Conservation (phyloP, 179 eudicot species). For the Sideroxylon spinosum region DNA sequence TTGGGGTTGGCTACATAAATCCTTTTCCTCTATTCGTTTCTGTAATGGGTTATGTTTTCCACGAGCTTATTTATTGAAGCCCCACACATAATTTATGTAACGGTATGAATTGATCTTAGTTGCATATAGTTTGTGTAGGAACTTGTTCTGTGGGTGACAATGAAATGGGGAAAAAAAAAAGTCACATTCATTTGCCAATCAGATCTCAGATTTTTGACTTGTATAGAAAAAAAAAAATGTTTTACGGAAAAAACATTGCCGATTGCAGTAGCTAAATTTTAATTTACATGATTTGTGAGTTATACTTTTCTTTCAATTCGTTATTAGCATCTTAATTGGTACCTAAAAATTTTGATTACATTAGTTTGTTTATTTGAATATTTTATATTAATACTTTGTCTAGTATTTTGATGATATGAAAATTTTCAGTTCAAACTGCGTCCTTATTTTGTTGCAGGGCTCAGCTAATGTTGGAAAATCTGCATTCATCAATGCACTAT, state of each 20-base stretch:
- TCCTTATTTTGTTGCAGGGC: constrained; percentile 47
- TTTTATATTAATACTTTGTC: neutral
- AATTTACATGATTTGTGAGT: neutral
- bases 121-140: neutral
- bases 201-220: neutral
- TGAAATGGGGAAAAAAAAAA: neutral
- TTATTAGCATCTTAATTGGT: neutral
- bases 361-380: neutral
- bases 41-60: too few species aligned
- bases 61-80: too few species aligned
- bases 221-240: neutral
- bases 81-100: too few species aligned
- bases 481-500: constrained; percentile 85
- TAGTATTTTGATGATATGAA: neutral
- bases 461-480: constrained; percentile 98
- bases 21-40: too few species aligned
- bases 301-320: neutral
- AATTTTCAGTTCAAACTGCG: neutral
- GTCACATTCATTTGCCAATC: neutral
- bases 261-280: too few species aligned
- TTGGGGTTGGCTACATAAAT: too few species aligned
- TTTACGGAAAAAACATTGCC: neutral
- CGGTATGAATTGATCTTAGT: neutral
- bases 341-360: neutral
- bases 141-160: neutral